phyloP scores from a whole-genome alignment of 1,284 basidiomycete species.

The Pyrrhoderma lamaoense region DNA sequence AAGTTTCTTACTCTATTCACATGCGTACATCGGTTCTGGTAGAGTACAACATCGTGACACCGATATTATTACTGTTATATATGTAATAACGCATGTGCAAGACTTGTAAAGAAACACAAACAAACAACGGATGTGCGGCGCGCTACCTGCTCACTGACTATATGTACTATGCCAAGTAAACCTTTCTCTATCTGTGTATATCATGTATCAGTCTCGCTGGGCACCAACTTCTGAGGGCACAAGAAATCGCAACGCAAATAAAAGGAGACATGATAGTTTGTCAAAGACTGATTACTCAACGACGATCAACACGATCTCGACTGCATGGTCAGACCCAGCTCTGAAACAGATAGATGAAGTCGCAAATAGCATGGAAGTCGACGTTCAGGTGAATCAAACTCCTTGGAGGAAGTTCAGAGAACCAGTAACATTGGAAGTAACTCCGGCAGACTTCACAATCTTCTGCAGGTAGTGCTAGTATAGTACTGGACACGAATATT shows the following conservation, averaged over 20 bases:
- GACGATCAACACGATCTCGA: too few species aligned
- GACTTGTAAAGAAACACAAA: neutral
- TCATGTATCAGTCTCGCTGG: slow-evolving; percentile 13
- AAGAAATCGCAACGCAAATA: slow-evolving; percentile 1
- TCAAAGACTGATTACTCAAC: neutral
- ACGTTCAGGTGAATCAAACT: slow-evolving; percentile 4
- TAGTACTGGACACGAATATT: slow-evolving; percentile 71
- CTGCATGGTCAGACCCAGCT: slow-evolving; percentile 14
- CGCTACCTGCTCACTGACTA: neutral
- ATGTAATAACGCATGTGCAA: neutral
- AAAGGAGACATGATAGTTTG: neutral
- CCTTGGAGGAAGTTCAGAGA: neutral
- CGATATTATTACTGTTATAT: neutral
- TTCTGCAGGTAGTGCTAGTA: slow-evolving; percentile 26
- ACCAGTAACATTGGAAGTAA: neutral
- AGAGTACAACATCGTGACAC: too few species aligned
- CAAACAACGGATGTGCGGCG: neutral
- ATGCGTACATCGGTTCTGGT: too few species aligned
- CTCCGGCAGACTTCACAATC: too few species aligned
- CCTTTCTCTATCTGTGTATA: neutral
- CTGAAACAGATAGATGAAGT: slow-evolving; percentile 16
- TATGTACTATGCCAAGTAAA: neutral
- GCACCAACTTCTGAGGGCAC: slow-evolving; percentile 1
- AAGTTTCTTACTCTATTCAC: too few species aligned
- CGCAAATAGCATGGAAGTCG: slow-evolving; percentile 15